Conservation (phyloP, 2,329 filamentous ascomycete genomes). For the Nemania sp. region DNA sequence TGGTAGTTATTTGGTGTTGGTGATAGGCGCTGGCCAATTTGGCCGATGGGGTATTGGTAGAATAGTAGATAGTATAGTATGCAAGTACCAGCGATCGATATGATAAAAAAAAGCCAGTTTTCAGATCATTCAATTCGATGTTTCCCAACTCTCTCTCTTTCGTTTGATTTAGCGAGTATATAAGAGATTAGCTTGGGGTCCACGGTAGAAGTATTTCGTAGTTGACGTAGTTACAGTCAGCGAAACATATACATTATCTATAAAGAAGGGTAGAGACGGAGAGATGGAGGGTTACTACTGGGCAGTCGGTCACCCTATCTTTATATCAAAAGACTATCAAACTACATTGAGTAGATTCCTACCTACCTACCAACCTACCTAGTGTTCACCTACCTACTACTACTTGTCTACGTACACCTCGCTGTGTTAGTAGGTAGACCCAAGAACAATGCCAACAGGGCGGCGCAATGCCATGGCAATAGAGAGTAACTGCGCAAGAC, state of each 20-base stretch:
- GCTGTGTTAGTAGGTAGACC: not conserved
- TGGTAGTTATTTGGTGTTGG: constrained; percentile 16
- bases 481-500: constrained; percentile 28
- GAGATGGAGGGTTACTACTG: constrained; percentile 4
- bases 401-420: not conserved
- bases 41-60: constrained; percentile 13
- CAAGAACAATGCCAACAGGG: constrained; percentile 23
- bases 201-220: constrained; percentile 1
- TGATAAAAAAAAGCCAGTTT: not conserved
- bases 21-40: constrained; percentile 36
- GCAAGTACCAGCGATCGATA: not conserved
- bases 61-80: constrained; percentile 10
- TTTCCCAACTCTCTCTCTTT: not conserved
- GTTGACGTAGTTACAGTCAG: not conserved
- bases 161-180: not conserved
- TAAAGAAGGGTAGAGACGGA: constrained; percentile 14
- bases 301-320: constrained; percentile 22
- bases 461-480: constrained; percentile 36
- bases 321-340: constrained; percentile 30
- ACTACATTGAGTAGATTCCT: constrained; percentile 13
- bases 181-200: not conserved
- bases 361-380: not conserved
- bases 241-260: not conserved
- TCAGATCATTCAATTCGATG: not conserved
- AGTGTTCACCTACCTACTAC: not conserved